Evolutionary conservation across 176 grass and related monocot genomes (phyloP), one percentile per base, ranked within the genome.

Genomic region (Carex cristatella): DNA sequence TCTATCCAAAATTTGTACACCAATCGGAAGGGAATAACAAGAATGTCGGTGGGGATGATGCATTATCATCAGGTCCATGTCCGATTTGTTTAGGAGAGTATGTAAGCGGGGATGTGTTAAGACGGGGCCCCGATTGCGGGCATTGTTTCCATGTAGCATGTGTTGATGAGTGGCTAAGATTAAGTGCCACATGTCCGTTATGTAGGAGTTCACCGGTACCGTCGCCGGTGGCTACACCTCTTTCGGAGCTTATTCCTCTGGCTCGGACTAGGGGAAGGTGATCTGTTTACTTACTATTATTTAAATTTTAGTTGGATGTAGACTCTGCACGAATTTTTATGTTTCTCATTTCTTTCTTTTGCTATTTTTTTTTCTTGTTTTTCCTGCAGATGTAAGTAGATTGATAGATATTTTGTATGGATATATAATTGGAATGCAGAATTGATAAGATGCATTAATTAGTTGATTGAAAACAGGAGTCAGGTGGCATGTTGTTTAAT

Each of bases 171-270:
- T 97, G 94, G 94, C 86, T 97, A 57, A 81, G 91, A 4, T 82
- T 91, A 44, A 97, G 94, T 77, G 87, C 91, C 33, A 93, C 94
- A 12, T 97, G 94, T 91, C 91, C 91, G 4, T 79, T 93, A 35
- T 93, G 94, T 86, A 89, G 94, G 68, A 87, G 87, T 86, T 97
- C 89, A 67, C 94, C 91, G 12, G 63, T 91, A 31, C 91, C 87
- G 44, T 93, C 89, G 23, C 89, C 94, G 4, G 58, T 80, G 0
- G 67, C 82, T 10, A 87, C 89, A 53, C 89, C 89, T 53, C 89
- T 91, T 13, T 80, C 86, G 11, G 86, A 91, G 83, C 86, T 88
- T 12, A 88, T 91, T 42, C 89, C 89, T 13, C 80, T 91, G 56
- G 89, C 89, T 16, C 23, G 69, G 83, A 68, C n/a, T 30, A 66